A percentile compares a stretch with the other conserved stretches of the same genome.
Evolutionary conservation across 148 eudicot genomes (phyloP).

Genomic region (Limonium bicolor): DNA sequence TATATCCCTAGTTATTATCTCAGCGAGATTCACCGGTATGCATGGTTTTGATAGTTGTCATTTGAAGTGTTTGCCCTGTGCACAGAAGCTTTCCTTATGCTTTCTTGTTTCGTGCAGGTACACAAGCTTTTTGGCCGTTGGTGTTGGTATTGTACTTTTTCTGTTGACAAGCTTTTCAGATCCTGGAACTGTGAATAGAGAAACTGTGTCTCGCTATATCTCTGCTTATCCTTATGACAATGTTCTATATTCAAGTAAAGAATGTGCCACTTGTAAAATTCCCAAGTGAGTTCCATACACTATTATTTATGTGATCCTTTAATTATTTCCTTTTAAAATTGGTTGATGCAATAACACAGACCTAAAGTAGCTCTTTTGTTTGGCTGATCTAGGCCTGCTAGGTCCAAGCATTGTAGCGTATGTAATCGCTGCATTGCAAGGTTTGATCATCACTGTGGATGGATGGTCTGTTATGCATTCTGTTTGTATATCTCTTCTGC

Average conservation of each 20-base stretch:
- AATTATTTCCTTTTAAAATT: no score
- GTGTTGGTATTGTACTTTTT: constrained; percentile 71
- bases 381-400: constrained; percentile 61
- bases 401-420: constrained; percentile 94
- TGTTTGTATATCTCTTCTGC: constrained; percentile 1
- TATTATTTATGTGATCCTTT: no score
- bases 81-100: constrained; percentile 12
- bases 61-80: no score
- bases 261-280: constrained; percentile 85
- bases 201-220: constrained; percentile 66
- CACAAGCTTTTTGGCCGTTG: constrained; percentile 66
- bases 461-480: constrained; percentile 60
- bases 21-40: constrained; percentile 75
- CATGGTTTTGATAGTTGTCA: neutral
- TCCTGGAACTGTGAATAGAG: constrained; percentile 76
- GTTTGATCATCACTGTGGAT: constrained; percentile 97
- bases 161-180: constrained; percentile 85
- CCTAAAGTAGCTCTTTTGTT: neutral
- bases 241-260: constrained; percentile 58
- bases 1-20: constrained; percentile 83
- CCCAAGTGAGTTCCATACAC: constrained; percentile 68
- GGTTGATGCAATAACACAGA: neutral
- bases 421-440: constrained; percentile 93
- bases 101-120: constrained; percentile 44
- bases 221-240: constrained; percentile 87